Base-by-base conservation (phyloP, 2,329 filamentous ascomycete genomes). In the Fusarium avenaceum region DNA sequence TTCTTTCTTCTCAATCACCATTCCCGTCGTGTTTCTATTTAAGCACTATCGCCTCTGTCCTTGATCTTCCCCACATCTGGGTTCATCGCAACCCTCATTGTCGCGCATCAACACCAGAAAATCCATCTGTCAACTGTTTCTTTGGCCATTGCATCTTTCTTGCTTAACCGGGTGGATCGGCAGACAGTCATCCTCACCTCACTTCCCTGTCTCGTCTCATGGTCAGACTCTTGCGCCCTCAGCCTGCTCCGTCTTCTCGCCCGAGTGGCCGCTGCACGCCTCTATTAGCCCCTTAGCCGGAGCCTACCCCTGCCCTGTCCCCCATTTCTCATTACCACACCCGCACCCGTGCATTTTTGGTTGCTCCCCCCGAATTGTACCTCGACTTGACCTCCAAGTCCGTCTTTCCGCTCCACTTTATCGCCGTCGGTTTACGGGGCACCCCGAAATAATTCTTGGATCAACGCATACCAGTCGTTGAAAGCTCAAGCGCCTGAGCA, bases 401-500 rank as follows among this genome's bases (percentile, higher is more conserved):
- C 56, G 65, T 51, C 50, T 63, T 30, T 44, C 61, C 55, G 67
- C 57, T 53, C 66, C 67, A 72, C 69, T 65, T 60, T 68, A 62
- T 66, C 69, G 67, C 65, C 69, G 69, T 69, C 57, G 69, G 62
- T 57, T 67, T 67, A 73, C 71, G 70, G 71, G 57, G 58, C 43
- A 33, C 48, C 58, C 70, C 71, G 71, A 73, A 65, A 54, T 57
- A 64, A 54, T 61, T 65, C 47, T 58, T 60, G 35, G 14, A 43
- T 39, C 32, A 50, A 19, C 26, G 57, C 50, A 26, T 35, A n/a
- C 39, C 45, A 26, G 43, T 47, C 26, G 15, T 52, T 42, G 47
- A 43, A 64, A 55, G 50, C 57, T 28, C 43, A 54, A 49, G 49
- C 48, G 64, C 55, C 58, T 55, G 56, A 70, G 63, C 61, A 66